phyloP scores from a whole-genome alignment of 805 yeast species.

The Candida dendrica region DNA sequence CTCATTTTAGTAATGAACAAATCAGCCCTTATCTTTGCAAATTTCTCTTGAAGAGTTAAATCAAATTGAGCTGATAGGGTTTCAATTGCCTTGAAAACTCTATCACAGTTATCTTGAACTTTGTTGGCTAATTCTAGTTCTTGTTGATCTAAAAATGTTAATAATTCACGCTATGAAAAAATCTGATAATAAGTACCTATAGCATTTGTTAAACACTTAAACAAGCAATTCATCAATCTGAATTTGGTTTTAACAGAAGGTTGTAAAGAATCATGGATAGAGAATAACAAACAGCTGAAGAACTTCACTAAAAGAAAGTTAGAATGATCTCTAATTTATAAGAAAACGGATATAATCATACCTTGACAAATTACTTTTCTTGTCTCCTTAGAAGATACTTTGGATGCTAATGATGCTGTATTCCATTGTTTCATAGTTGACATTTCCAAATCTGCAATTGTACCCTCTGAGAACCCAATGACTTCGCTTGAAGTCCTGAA shows the following conservation, averaged over 20 bases:
- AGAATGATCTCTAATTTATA: no score
- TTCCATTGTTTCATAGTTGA: constrained; percentile 29
- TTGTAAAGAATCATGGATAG: constrained; percentile 22
- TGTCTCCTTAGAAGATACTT: constrained; percentile 7
- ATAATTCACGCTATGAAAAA: neutral
- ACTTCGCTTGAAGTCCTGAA: constrained; percentile 16
- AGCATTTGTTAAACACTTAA: constrained; percentile 11
- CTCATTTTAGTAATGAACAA: constrained; percentile 26
- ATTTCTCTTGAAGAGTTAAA: constrained; percentile 5
- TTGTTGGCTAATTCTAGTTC: constrained; percentile 12
- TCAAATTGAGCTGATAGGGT: constrained; percentile 7
- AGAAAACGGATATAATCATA: no score
- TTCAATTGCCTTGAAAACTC: constrained; percentile 17
- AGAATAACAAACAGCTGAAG: constrained; percentile 25
- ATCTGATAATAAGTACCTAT: neutral
- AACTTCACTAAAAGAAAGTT: constrained; percentile 12
- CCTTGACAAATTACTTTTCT: constrained; percentile 10
- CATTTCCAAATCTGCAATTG: neutral
- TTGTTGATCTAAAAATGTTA: constrained; percentile 16
- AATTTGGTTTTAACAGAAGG: constrained; percentile 19
- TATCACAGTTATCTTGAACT: constrained; percentile 24
- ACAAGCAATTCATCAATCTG: constrained; percentile 25
- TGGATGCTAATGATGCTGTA: constrained; percentile 21
- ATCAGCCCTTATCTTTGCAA: constrained; percentile 19
- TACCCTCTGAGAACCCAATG: neutral